Evolutionary conservation across 1,139 yeast genomes (phyloP).

Genomic region (Kazachstania sp.): DNA sequence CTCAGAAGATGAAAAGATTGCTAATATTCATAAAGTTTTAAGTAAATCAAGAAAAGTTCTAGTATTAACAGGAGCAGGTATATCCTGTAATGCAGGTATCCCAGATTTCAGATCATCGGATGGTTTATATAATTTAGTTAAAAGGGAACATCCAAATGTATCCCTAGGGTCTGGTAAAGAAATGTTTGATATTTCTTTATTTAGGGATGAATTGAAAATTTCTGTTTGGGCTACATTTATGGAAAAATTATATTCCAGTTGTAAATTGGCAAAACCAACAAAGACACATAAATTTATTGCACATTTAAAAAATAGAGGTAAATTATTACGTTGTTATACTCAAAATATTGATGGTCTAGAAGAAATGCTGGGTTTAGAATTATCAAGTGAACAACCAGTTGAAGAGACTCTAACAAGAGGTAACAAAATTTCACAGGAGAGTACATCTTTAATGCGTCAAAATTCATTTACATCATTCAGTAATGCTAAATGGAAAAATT

Average conservation of each 20-base stretch:
- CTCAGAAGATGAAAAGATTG: conserved; percentile 10
- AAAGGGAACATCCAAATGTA: conserved; percentile 51
- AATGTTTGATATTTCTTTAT: conserved; percentile 75
- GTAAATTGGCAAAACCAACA: conserved; percentile 65
- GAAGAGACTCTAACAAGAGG: not conserved
- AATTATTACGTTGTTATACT: conserved; percentile 73
- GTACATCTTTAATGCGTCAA: not conserved
- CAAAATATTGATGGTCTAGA: conserved; percentile 53
- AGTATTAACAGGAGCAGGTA: conserved; percentile 86
- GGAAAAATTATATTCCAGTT: conserved; percentile 50
- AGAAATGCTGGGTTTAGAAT: conserved; percentile 28
- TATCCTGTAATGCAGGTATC: conserved; percentile 92
- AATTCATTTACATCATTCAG: not conserved
- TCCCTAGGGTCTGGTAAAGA: conserved; percentile 70
- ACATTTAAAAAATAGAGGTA: conserved; percentile 53
- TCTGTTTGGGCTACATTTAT: conserved; percentile 56
- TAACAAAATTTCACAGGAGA: not conserved
- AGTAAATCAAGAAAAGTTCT: conserved; percentile 40
- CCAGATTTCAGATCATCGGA: conserved; percentile 85
- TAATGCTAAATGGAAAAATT: conserved; percentile 42
- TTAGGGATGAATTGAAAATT: conserved; percentile 54
- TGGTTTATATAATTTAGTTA: conserved; percentile 74
- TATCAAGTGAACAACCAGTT: conserved; percentile 16
- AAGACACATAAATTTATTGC: conserved; percentile 74
- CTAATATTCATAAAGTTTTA: conserved; percentile 21